A percentile compares a stretch with the other conserved stretches of the same genome.
These are phyloP conservation scores for Fusarium chlamydosporum DNA, from an alignment of 2,329 filamentous ascomycete genomes.

Conservation along the genomic window DNA sequence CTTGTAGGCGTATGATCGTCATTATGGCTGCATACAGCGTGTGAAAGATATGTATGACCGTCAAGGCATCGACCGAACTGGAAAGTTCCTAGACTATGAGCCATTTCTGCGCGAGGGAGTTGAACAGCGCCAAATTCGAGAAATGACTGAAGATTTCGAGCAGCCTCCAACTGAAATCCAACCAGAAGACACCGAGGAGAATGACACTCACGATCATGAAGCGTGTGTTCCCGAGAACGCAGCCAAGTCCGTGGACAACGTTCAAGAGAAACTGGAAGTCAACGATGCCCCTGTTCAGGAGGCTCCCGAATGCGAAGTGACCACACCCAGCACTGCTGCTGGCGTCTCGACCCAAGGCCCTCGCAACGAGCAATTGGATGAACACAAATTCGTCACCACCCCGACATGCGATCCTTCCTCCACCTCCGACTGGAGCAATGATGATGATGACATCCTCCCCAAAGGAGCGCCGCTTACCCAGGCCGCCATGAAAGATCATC, in stretches of 20 bases:
- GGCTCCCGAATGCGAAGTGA: background rate
- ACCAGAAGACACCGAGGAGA: background rate
- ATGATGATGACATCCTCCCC: background rate
- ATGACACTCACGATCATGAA: background rate
- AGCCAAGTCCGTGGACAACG: background rate
- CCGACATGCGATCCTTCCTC: background rate
- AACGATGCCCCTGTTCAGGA: background rate
- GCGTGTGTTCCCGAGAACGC: background rate
- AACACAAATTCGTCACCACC: background rate
- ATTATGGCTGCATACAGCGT: background rate
- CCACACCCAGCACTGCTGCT: background rate
- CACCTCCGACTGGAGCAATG: background rate
- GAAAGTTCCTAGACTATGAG: background rate
- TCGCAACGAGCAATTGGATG: background rate
- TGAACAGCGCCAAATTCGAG: constrained; percentile 10
- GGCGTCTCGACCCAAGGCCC: background rate
- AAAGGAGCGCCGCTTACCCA: background rate
- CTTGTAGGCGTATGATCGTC: constrained; percentile 9
- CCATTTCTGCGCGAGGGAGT: background rate
- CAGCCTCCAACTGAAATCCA: background rate
- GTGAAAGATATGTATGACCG: background rate
- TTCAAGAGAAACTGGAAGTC: background rate
- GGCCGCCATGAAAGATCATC: constrained; percentile 2
- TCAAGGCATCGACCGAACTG: constrained; percentile 1
- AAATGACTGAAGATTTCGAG: constrained; percentile 14